Percentiles rank a stretch among this genome's conserved stretches.
Conservation (phyloP, 129 eudicot genomes). For the Deinandra increscens region DNA sequence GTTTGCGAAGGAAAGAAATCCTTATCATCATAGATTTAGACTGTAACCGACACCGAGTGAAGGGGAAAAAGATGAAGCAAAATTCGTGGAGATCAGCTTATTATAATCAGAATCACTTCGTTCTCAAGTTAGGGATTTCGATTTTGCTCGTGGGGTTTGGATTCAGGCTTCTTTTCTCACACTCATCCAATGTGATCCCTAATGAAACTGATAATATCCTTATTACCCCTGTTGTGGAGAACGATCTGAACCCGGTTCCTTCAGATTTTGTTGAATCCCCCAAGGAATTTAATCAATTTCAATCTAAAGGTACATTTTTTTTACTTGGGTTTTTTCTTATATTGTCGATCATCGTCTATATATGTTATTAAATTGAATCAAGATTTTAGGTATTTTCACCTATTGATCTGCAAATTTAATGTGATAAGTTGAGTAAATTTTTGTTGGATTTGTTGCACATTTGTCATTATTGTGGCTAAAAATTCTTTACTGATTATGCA, state of each 20-base stretch:
- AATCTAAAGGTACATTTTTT: conserved; percentile 33
- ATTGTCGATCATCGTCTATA: neutral
- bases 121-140: conserved; percentile 55
- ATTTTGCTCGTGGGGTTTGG: conserved; percentile 60
- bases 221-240: conserved; percentile 38
- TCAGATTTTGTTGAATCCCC: conserved; percentile 24
- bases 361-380: conserved; percentile 8
- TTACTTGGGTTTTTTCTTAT: neutral
- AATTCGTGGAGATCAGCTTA: conserved; percentile 42
- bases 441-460: neutral
- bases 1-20: neutral
- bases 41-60: conserved; percentile 17
- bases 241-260: conserved; percentile 16
- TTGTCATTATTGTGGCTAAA: neutral
- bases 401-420: conserved; percentile 9
- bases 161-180: conserved; percentile 47
- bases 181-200: conserved; percentile 47
- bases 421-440: neutral
- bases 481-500: neutral
- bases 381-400: conserved; percentile 9
- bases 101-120: conserved; percentile 49
- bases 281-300: conserved; percentile 26
- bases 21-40: conserved; percentile 9
- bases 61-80: conserved; percentile 37
- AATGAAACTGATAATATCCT: conserved; percentile 23